A percentile compares a stretch with the other conserved stretches of the same genome.
phyloP scores from a whole-genome alignment of 1,284 basidiomycete genomes.

The Pseudozyma tsukubaensis region DNA sequence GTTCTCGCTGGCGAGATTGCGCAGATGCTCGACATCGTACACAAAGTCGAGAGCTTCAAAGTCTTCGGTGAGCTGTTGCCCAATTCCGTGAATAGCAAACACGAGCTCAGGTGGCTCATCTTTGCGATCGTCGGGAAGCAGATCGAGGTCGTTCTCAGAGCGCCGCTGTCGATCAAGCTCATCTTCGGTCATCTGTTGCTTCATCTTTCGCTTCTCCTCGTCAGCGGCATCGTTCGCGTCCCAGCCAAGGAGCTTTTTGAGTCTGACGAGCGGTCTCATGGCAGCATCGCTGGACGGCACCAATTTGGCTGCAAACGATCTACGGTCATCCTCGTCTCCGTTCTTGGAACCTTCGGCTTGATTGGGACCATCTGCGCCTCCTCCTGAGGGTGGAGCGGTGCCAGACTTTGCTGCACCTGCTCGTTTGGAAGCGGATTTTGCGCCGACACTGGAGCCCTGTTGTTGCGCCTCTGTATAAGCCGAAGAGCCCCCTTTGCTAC shows the following conservation, averaged over 20 bases:
- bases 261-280: conserved; percentile 34
- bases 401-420: conserved; percentile 46
- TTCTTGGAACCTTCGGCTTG: conserved; percentile 10
- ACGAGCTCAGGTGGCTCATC: conserved; percentile 62
- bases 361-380: conserved; percentile 40
- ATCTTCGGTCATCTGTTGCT: conserved; percentile 55
- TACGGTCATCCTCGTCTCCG: conserved; percentile 36
- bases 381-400: conserved; percentile 35
- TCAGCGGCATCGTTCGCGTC: conserved; percentile 45
- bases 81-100: conserved; percentile 62
- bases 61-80: conserved; percentile 60
- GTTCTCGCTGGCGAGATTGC: conserved; percentile 46
- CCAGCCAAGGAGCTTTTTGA: conserved; percentile 51
- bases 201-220: conserved; percentile 52
- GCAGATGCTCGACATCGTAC: conserved; percentile 60
- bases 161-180: conserved; percentile 36
- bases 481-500: conserved; percentile 8
- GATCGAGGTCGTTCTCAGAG: conserved; percentile 20
- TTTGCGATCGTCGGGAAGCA: conserved; percentile 44
- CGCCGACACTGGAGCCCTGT: conserved; percentile 33
- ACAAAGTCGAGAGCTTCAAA: conserved; percentile 61
- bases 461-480: conserved; percentile 18
- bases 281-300: conserved; percentile 52
- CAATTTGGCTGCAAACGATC: conserved; percentile 39
- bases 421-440: conserved; percentile 31